phyloP scores from a whole-genome alignment of 2,329 filamentous ascomycete genomes.

The Shiraia sp. region DNA sequence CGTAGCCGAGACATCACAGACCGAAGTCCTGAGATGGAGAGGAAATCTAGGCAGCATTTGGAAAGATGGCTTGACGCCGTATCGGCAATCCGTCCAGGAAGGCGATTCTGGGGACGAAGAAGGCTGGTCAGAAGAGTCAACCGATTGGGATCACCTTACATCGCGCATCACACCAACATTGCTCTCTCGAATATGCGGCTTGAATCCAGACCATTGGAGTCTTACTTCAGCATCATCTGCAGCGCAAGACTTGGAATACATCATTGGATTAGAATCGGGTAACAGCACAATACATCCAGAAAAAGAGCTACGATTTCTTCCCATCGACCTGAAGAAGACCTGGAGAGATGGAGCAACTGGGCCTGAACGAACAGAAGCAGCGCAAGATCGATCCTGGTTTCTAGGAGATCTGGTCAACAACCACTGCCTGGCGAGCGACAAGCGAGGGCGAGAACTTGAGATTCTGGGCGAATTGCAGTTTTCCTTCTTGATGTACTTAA shows the following conservation, averaged over 20 bases:
- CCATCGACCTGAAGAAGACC: slow-evolving; percentile 64
- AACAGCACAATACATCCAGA: slow-evolving; percentile 37
- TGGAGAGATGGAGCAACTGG: slow-evolving; percentile 66
- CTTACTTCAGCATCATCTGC: slow-evolving; percentile 63
- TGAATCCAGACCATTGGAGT: slow-evolving; percentile 55
- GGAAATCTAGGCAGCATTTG: slow-evolving; percentile 61
- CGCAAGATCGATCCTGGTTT: slow-evolving; percentile 66
- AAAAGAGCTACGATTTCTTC: slow-evolving; percentile 57
- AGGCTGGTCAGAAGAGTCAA: slow-evolving; percentile 46
- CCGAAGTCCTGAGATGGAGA: slow-evolving; percentile 54
- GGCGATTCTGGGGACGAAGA: slow-evolving; percentile 34
- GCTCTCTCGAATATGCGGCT: slow-evolving; percentile 56
- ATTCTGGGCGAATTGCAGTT: slow-evolving; percentile 65
- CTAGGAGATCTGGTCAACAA: slow-evolving; percentile 56
- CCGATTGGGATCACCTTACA: slow-evolving; percentile 60
- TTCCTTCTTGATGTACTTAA: slow-evolving; percentile 64
- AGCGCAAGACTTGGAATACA: slow-evolving; percentile 59
- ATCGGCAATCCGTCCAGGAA: slow-evolving; percentile 48
- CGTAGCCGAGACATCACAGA: slow-evolving; percentile 45
- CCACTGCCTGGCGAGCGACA: slow-evolving; percentile 40
- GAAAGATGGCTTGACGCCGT: slow-evolving; percentile 56
- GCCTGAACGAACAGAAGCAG: slow-evolving; percentile 64
- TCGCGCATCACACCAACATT: slow-evolving; percentile 53
- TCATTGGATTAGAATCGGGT: slow-evolving; percentile 57
- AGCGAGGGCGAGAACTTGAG: slow-evolving; percentile 32